Evolutionary conservation across 2,329 filamentous ascomycete genomes (phyloP), one percentile per base, ranked within the genome.

Genomic region (Aspergillus intermedius): DNA sequence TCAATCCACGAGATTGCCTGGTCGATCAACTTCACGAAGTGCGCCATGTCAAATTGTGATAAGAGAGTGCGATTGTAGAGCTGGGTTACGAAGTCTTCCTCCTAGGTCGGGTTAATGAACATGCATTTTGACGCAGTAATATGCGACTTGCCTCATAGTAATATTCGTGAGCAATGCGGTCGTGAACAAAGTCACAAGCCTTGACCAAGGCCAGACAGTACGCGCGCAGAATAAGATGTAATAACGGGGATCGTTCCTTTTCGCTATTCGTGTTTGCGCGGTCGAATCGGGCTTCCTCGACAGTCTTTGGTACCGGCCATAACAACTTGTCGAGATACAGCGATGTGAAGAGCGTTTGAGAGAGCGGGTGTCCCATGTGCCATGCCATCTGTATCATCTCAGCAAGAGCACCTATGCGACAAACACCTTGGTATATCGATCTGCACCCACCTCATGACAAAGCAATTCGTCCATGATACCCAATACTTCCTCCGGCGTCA

Each of bases 71-170:
- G 81, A 57, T 90, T 86, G 64, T 93, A 97, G 0, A 91, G 87
- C 66, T 95, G 90, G 5, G 89, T 91, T 17, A 94, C 88, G 64
- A 98, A 96, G 62, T 98, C 93, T 69, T 98, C 93, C 70, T 98
- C 93, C 84, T 91, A 56, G 41, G 47, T 4, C 44, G 13, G 15
- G 48, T 60, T 52, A 62, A 60, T 44, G 43, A 30, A 15, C 25
- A 30, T 12, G 8, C 15, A 52, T 15, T 39, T 37, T 40, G 41
- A 21, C 22, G 44, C 44, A 42, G 19, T 4, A 4, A 39, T 15
- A 17, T 5, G 32, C 25, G 25, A 65, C 73, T 54, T 67, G 87
- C 87, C 78, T 98, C 93, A 60, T 91, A 97, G 64, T 86, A 96
- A 58, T 94, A 86, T 65, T 95, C 88, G n/a, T 78, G 77, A 47